phyloP scores from a whole-genome alignment of 495 filamentous ascomycete species.

The Neurospora discreta region DNA sequence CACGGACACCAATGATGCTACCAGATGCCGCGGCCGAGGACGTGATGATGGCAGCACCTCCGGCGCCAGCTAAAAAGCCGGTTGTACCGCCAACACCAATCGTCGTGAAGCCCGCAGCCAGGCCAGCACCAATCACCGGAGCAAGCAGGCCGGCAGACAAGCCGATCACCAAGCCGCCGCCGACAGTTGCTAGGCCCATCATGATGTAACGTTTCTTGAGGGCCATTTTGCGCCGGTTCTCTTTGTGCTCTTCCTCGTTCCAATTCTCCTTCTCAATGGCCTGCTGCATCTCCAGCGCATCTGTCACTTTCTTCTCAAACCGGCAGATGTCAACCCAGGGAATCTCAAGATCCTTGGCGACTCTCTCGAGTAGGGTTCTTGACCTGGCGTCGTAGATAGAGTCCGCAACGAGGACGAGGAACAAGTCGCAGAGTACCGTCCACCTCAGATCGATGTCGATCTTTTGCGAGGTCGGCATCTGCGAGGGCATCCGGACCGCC shows the following conservation, averaged over 20 bases:
- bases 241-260: slow-evolving; percentile 94
- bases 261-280: slow-evolving; percentile 87
- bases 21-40: slow-evolving; percentile 81
- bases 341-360: slow-evolving; percentile 67
- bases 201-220: slow-evolving; percentile 76
- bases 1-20: slow-evolving; percentile 70
- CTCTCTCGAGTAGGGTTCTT: slow-evolving; percentile 70
- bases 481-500: slow-evolving; percentile 61
- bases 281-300: slow-evolving; percentile 95
- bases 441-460: slow-evolving; percentile 95
- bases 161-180: slow-evolving; percentile 90
- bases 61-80: slow-evolving; percentile 81
- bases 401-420: slow-evolving; percentile 90
- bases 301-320: slow-evolving; percentile 95
- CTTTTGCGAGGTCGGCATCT: slow-evolving; percentile 67
- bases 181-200: slow-evolving; percentile 95
- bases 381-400: slow-evolving; percentile 88
- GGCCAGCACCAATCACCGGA: slow-evolving; percentile 86
- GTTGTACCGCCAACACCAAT: slow-evolving; percentile 87
- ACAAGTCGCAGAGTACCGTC: slow-evolving; percentile 95
- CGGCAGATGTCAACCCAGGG: slow-evolving; percentile 88
- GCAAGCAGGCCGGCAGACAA: slow-evolving; percentile 86
- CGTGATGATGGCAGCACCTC: slow-evolving; percentile 88
- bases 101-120: slow-evolving; percentile 89
- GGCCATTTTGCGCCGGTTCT: slow-evolving; percentile 67